Percentiles rank a stretch among this genome's conserved stretches.
Conservation (phyloP, 306 rosid species). For the Ziziphus jujuba region DNA sequence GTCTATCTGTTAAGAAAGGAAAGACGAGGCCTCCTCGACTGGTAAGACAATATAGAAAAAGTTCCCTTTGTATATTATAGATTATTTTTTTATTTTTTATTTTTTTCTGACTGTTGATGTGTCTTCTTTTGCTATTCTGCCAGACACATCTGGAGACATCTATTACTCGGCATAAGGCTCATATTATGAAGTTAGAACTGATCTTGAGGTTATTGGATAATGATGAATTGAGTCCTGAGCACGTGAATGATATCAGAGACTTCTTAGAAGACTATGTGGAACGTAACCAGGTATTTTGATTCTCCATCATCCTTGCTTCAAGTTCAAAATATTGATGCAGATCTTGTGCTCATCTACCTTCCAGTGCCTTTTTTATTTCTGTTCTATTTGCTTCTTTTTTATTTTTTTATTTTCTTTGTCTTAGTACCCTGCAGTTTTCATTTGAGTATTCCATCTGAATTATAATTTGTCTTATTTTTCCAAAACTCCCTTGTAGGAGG, state of each 20-base stretch:
- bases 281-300: constrained; percentile 75
- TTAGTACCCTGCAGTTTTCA: neutral
- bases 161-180: constrained; percentile 95
- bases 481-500: constrained; percentile 54
- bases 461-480: constrained; percentile 16
- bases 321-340: neutral
- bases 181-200: constrained; percentile 89
- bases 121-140: neutral
- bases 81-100: too few species aligned
- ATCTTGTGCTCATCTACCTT: constrained; percentile 15
- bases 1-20: constrained; percentile 89
- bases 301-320: neutral
- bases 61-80: constrained; percentile 16
- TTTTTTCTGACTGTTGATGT: constrained; percentile 8
- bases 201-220: constrained; percentile 91
- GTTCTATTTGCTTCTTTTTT: too few species aligned
- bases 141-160: constrained; percentile 91
- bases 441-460: neutral
- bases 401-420: neutral
- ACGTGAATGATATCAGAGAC: constrained; percentile 93
- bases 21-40: constrained; percentile 86
- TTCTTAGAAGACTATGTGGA: constrained; percentile 96
- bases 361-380: neutral
- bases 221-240: constrained; percentile 93
- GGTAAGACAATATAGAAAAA: constrained; percentile 52